Evolutionary conservation across 2,329 filamentous ascomycete species (phyloP).

Genomic region (Colletotrichum noveboracense): DNA sequence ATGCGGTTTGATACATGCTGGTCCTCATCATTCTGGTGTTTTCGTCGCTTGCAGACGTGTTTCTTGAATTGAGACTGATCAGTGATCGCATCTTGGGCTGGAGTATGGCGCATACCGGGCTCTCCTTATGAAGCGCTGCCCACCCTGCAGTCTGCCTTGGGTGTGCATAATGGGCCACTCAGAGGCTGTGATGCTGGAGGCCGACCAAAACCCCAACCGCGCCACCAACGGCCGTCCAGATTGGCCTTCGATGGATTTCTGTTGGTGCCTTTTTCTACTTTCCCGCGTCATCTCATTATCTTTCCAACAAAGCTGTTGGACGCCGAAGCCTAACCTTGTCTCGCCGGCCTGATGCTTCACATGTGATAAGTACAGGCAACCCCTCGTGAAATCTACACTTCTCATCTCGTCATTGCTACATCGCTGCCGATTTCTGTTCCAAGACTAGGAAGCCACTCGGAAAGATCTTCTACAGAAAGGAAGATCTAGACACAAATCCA

Average conservation of each 20-base stretch:
- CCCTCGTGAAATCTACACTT: not conserved
- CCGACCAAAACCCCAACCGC: not conserved
- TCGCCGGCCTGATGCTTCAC: not conserved
- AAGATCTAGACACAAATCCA: not conserved
- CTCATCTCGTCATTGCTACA: not conserved
- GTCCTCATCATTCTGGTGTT: not conserved
- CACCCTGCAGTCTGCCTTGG: not conserved
- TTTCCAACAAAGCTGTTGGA: not conserved
- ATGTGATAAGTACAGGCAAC: not conserved
- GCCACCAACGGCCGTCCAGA: not conserved
- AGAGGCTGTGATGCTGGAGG: not conserved
- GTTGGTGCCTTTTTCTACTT: constrained; percentile 3
- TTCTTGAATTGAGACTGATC: not conserved
- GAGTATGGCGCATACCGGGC: not conserved
- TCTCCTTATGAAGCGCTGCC: not conserved
- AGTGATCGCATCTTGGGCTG: not conserved
- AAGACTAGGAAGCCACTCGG: not conserved
- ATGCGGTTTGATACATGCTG: not conserved
- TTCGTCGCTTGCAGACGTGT: not conserved
- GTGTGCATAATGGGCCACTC: not conserved
- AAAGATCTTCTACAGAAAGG: not conserved
- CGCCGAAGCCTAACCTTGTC: not conserved
- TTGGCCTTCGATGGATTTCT: not conserved
- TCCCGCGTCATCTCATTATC: not conserved
- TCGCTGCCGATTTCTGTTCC: not conserved